Evolutionary conservation across 495 filamentous ascomycete genomes (phyloP), one percentile per base, ranked within the genome.

Genomic region (Trichocladium antarcticum): DNA sequence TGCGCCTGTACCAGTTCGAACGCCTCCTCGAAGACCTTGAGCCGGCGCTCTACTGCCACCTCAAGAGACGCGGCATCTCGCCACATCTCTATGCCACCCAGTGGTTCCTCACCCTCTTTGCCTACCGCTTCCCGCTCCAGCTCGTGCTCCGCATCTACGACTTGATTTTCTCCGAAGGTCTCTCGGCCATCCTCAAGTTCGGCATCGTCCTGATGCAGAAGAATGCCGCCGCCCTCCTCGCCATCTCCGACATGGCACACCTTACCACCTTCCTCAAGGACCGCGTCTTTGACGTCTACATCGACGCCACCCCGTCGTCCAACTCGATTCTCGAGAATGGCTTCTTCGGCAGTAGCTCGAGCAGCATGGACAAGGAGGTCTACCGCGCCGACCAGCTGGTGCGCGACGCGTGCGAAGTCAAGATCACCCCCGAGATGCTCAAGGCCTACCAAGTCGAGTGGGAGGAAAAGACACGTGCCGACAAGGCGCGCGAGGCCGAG

Each of bases 71-170:
- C 37, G 82, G 84, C 20, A 92, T 97, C 32, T 82, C 82, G 36
- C 87, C 93, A 0, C 84, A 95, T 56, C 73, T 99, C 8, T 99
- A 99, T 61, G 92, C 92, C 37, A 97, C 92, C 0, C 92, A 97
- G 63, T 99, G 92, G 92, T 97, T 97, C 66, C 79, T 99, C 37
- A 99, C 92, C 6, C 76, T 99, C n/a, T 99, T 99, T 59, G 89
- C 92, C 14, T 97, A 99, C 65, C 84, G 94, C 39, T 99, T 99
- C 65, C 92, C 92, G 11, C 74, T 99, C 8, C 92, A 99, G 61
- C 77, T 99, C 2, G 92, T 97, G 17, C 77, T 99, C 43, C 85
- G 92, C 42, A 89, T 99, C 28, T 97, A 97, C 68, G 92, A 99
- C 65, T 74, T 99, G 28, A 89, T 99, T 37, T 78, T 99, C 29